Conservation (phyloP, 805 yeast species). For the Hanseniaspora osmophila region DNA sequence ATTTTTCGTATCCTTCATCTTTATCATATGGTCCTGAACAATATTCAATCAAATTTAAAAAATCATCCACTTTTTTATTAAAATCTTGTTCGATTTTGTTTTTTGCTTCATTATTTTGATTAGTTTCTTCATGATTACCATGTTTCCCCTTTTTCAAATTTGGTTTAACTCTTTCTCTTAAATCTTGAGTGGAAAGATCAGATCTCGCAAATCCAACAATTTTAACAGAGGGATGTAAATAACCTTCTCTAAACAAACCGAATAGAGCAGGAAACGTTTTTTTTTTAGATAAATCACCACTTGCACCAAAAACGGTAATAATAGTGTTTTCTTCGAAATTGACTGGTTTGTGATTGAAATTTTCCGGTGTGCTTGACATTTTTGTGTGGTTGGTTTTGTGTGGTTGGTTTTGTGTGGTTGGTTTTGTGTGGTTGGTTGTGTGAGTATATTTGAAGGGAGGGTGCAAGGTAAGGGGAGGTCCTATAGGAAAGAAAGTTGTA, state of each 20-base stretch:
- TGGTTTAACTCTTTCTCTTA: conserved; percentile 50
- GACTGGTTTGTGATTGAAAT: conserved; percentile 6
- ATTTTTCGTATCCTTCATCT: conserved; percentile 53
- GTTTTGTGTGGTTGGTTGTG: too few relatives aligned
- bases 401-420: not conserved
- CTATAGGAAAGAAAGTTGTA: too few relatives aligned
- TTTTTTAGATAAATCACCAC: conserved; percentile 91
- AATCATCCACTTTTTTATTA: conserved; percentile 37
- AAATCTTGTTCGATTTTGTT: conserved; percentile 11
- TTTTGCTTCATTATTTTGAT: not conserved
- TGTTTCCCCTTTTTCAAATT: conserved; percentile 33
- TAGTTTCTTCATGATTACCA: conserved; percentile 11
- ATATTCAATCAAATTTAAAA: conserved; percentile 53
- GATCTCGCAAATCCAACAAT: conserved; percentile 92
- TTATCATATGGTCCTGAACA: conserved; percentile 69
- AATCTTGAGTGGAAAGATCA: conserved; percentile 48
- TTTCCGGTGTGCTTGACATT: not conserved
- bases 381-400: not conserved
- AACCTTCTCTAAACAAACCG: conserved; percentile 65
- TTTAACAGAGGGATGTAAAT: conserved; percentile 50
- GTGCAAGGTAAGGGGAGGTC: too few relatives aligned
- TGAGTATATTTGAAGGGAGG: too few relatives aligned
- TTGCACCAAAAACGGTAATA: conserved; percentile 82
- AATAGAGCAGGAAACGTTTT: conserved; percentile 83
- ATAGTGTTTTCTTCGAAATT: conserved; percentile 51